Evolutionary conservation across 371 early-diverging fungal species (phyloP), one percentile per base, ranked within the genome.

Genomic region (Mortierella sp.): DNA sequence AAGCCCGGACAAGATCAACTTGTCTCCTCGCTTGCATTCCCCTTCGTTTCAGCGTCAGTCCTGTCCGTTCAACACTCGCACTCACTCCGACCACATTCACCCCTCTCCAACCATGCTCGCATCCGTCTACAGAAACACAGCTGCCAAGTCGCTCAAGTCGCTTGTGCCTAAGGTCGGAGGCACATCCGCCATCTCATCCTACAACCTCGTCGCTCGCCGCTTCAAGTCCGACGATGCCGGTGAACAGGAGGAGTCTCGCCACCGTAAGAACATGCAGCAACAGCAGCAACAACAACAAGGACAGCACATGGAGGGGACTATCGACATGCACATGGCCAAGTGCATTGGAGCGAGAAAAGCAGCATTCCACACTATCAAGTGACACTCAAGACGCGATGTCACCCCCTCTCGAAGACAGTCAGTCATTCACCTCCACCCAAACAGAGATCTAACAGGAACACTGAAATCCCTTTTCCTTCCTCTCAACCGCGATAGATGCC

Each of bases 121-220:
- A 28, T 77, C 84, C 72, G 54, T 83, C 64, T 75, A 57, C 71
- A 76, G 84, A 53, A 71, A 69, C 34, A n/a, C 83, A 31, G 71
- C 80, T 54, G 34, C 78, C 69, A 74, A 77, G 77, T 71, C 82
- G 31, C 71, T 73, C 67, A 82, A 74, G 48, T 76, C 83, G 10
- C 51, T 83, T 48, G 72, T 74, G 34, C 75, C 83, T n/a, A 70
- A 70, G 74, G 53, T 79, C 10, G 76, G 69, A 72, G 72, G 72
- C 53, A 69, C 73, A 4, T 69, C 80, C 19, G 48, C 80, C 34
- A 26, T 67, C 40, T 55, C 80, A 1, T 64, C 84, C 26, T 69
- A 77, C 75, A 80, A 74, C 69, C 31, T 83, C 11, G 78, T 80
- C 37, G 13, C 80, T 5, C 77, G 80, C 53, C 80, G 84, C 44